Percentiles rank a stretch among this genome's conserved stretches.
Evolutionary conservation across 2,329 filamentous ascomycete species (phyloP).

Genomic region (Ascochyta lentis): DNA sequence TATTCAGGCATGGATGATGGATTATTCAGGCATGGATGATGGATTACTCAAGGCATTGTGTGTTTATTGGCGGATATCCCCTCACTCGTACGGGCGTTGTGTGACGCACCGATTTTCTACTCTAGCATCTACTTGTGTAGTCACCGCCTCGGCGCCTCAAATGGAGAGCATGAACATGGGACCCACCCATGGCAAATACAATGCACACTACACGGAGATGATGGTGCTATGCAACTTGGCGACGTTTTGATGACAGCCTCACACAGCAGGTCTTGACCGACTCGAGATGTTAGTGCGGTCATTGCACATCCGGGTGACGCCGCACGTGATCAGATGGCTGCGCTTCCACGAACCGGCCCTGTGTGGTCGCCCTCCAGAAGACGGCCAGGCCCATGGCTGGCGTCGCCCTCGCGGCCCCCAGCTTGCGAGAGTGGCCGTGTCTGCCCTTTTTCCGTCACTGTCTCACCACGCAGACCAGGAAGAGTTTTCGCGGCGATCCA

Average conservation of each 20-base stretch:
- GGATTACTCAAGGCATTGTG: constrained; percentile 17
- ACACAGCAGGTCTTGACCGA: constrained; percentile 17
- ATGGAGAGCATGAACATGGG: constrained; percentile 31
- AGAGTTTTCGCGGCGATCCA: constrained; percentile 34
- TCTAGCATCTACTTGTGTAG: constrained; percentile 28
- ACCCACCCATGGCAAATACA: constrained; percentile 24
- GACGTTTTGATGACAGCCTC: constrained; percentile 22
- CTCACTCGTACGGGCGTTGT: constrained; percentile 27
- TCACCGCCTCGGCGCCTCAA: constrained; percentile 24
- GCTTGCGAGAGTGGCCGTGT: constrained; percentile 8
- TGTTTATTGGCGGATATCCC: constrained; percentile 29
- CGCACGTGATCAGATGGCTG: constrained; percentile 10
- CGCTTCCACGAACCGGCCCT: not conserved
- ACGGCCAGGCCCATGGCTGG: constrained; percentile 11
- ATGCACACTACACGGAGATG: constrained; percentile 12
- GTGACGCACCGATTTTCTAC: constrained; percentile 27
- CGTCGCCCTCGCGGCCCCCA: constrained; percentile 4
- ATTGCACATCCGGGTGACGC: constrained; percentile 4
- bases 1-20: constrained; percentile 8
- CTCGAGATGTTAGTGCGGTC: not conserved
- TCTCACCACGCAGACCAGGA: constrained; percentile 22
- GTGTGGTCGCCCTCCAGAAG: constrained; percentile 1
- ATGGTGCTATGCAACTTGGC: constrained; percentile 1
- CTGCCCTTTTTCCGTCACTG: constrained; percentile 12
- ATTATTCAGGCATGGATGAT: constrained; percentile 7